Conservation (phyloP, 352 stramenopile species). For the Phytophthora pluvialis region DNA sequence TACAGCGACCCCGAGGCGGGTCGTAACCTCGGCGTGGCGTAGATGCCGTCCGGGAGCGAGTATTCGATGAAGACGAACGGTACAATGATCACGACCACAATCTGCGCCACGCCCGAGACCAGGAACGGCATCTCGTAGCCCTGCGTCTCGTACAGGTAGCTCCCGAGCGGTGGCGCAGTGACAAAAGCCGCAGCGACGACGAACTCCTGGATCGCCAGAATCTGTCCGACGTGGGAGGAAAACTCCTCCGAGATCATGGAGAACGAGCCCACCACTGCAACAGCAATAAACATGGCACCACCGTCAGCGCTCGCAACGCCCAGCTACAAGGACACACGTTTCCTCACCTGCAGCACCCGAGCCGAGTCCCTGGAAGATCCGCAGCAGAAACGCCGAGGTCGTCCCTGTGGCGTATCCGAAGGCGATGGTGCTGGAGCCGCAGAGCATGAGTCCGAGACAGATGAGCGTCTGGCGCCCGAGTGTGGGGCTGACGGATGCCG, state of each 20-base stretch:
- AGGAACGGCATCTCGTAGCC: conserved; percentile 71
- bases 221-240: conserved; percentile 50
- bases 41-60: conserved; percentile 66
- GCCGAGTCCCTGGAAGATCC: conserved; percentile 65
- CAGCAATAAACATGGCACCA: conserved; percentile 1
- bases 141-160: conserved; percentile 57
- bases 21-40: conserved; percentile 26
- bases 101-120: conserved; percentile 58
- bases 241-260: conserved; percentile 78
- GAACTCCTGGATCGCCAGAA: conserved; percentile 71
- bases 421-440: conserved; percentile 62
- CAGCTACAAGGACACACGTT: background rate
- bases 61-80: conserved; percentile 84
- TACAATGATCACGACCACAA: conserved; percentile 66
- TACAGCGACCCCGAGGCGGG: conserved; percentile 24
- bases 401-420: conserved; percentile 63
- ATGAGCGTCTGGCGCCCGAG: conserved; percentile 71
- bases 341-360: conserved; percentile 52
- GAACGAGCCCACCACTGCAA: conserved; percentile 63
- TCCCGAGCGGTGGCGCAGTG: conserved; percentile 61
- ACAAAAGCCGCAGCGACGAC: conserved; percentile 74
- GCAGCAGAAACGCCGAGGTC: conserved; percentile 50
- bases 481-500: conserved; percentile 46
- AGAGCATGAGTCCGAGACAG: conserved; percentile 71
- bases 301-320: background rate